Base-by-base conservation (phyloP, 768 basidiomycete genomes). In the Daedaleopsis nitida region DNA sequence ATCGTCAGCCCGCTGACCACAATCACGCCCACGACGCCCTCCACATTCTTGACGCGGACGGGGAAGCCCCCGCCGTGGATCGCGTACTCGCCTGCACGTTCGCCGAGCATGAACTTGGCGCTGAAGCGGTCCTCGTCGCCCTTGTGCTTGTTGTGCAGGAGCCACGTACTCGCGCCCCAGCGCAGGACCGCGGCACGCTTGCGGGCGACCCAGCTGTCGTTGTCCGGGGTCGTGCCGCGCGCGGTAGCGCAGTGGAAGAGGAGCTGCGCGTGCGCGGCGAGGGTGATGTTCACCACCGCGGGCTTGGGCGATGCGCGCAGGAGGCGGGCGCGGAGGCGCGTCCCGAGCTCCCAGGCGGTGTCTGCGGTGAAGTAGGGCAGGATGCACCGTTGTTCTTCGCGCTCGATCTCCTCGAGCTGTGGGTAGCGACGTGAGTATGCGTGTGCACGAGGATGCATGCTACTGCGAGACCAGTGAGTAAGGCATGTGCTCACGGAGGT, bases 1-100 rank as follows among this genome's bases (percentile, higher is more conserved):
- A 64, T 64, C 63, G 66, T 64, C 24, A 66, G 55, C 35, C 66
- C 66, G 55, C 66, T 66, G 10, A 66, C 66, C 23, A 66, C 66
- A 17, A 66, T 66, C 19, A 66, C 66, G 37, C 63, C 66, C 24
- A 66, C 66, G 23, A 66, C 42, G 19, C 66, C 63, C 48, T 66
- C 66, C 13, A 66, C 66, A 50, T 59, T 57, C 63, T 55, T 50
- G 19, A 66, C 66, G 35, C 66, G 63, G 37, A 66, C 58, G 17
- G 66, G 66, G 52, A 66, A 66, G 19, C 66, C 66, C 39, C 66
- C 66, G 19, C 66, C 66, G 44, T 66, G 66, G n/a, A 66, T 66
- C 24, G 66, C 66, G 39, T 66, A 66, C 17, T 66, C 60, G 50
- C 66, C 63, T 34, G 57, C 63, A 0, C 66, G 63, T 16, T 60